Evolutionary conservation across 2,329 filamentous ascomycete genomes (phyloP).

Genomic region (Colletotrichum limetticola): DNA sequence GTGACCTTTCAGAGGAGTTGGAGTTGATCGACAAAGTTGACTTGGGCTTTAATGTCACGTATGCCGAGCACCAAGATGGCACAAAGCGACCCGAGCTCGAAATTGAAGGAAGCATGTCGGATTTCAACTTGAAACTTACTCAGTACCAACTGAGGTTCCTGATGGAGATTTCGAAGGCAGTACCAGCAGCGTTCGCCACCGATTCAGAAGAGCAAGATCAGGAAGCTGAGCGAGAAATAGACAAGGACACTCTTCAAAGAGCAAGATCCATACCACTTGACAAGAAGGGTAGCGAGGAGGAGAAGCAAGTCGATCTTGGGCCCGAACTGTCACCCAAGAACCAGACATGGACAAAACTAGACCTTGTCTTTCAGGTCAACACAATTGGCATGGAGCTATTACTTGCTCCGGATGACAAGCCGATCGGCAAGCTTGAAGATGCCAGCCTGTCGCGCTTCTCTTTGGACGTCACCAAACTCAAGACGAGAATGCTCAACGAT

Average conservation of each 20-base stretch:
- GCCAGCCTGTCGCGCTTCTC: constrained; percentile 95
- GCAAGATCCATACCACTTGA: constrained; percentile 52
- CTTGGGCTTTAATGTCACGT: constrained; percentile 90
- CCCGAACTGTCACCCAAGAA: constrained; percentile 77
- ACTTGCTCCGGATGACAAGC: constrained; percentile 77
- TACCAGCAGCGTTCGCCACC: constrained; percentile 86
- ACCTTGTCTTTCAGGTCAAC: constrained; percentile 89
- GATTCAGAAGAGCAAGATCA: constrained; percentile 78
- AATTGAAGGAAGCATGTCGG: constrained; percentile 90
- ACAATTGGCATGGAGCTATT: constrained; percentile 91
- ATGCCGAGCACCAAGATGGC: constrained; percentile 84
- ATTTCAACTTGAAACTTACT: constrained; percentile 89
- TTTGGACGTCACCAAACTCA: constrained; percentile 90
- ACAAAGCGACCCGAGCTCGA: constrained; percentile 89
- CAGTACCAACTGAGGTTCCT: constrained; percentile 92
- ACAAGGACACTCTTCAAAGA: constrained; percentile 61
- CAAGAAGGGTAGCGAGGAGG: constrained; percentile 46
- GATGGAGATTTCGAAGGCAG: constrained; percentile 85
- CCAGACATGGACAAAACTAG: constrained; percentile 90
- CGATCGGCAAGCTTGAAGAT: constrained; percentile 80
- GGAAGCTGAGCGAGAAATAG: constrained; percentile 80
- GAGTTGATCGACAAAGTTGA: constrained; percentile 98
- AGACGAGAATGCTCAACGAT: constrained; percentile 93
- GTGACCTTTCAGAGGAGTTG: constrained; percentile 81
- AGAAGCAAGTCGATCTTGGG: constrained; percentile 63